These are phyloP conservation scores for Melampsora abietis-canadensis DNA, from an alignment of 1,284 basidiomycete species.

Conservation along the genomic window DNA sequence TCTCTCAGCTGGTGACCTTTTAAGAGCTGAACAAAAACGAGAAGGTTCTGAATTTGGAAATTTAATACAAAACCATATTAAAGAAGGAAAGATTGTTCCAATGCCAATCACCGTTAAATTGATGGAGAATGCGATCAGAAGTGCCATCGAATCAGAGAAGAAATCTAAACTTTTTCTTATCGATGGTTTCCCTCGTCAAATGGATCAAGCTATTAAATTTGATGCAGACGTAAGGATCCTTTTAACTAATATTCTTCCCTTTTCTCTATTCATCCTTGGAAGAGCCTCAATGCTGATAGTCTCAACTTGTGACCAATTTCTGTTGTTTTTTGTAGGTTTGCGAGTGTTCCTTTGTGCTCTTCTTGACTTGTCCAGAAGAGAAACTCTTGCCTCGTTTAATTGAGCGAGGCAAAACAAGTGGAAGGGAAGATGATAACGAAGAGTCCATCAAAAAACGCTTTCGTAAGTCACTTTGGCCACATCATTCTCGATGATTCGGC, in stretches of 20 bases:
- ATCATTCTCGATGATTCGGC: not conserved
- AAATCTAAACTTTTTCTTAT: conserved; percentile 76
- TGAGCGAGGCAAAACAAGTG: conserved; percentile 87
- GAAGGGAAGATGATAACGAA: conserved; percentile 90
- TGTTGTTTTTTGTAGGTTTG: conserved; percentile 63
- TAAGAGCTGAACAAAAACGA: conserved; percentile 87
- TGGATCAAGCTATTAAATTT: conserved; percentile 94
- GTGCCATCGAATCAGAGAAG: conserved; percentile 58
- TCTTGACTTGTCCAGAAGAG: conserved; percentile 80
- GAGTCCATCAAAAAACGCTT: conserved; percentile 97
- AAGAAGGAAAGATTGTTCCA: conserved; percentile 90
- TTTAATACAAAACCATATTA: conserved; percentile 84
- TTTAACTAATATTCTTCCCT: not conserved
- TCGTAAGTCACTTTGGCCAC: conserved; percentile 58
- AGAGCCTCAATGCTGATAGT: too few relatives aligned
- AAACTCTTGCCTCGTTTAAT: conserved; percentile 82
- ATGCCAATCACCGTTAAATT: conserved; percentile 96
- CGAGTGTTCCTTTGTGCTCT: conserved; percentile 73
- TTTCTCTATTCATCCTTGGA: not conserved
- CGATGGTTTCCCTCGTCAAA: conserved; percentile 96
- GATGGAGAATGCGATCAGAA: conserved; percentile 84
- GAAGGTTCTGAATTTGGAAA: conserved; percentile 78
- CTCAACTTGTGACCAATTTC: too few relatives aligned
- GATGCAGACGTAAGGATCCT: conserved; percentile 69
- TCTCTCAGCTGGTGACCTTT: conserved; percentile 92